Conservation (phyloP, 1,139 yeast genomes). For the Scheffersomyces lignicola region DNA sequence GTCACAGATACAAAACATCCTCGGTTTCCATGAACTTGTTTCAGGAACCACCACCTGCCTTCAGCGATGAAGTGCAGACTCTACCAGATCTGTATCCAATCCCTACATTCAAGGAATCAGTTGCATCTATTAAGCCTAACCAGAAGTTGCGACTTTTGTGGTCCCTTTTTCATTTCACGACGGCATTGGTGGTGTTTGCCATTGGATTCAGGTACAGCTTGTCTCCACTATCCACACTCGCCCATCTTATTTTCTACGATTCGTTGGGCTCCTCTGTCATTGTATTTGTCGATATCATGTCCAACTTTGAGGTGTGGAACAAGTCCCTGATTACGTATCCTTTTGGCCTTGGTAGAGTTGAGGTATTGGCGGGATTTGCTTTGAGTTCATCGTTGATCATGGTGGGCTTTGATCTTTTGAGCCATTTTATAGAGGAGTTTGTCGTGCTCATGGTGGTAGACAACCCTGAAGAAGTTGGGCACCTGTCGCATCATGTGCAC, state of each 20-base stretch:
- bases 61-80: slow-evolving; percentile 31
- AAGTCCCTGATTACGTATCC: slow-evolving; percentile 83
- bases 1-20: slow-evolving; percentile 93
- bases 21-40: slow-evolving; percentile 96
- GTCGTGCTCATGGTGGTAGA: slow-evolving; percentile 52
- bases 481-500: slow-evolving; percentile 56
- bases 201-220: slow-evolving; percentile 58
- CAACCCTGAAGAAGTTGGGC: slow-evolving; percentile 30
- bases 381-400: slow-evolving; percentile 80
- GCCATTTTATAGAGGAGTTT: slow-evolving; percentile 80
- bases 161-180: slow-evolving; percentile 62
- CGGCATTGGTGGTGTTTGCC: slow-evolving; percentile 58
- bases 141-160: slow-evolving; percentile 64
- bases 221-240: slow-evolving; percentile 70
- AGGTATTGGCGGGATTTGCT: slow-evolving; percentile 86
- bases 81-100: slow-evolving; percentile 80
- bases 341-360: slow-evolving; percentile 86
- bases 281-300: slow-evolving; percentile 73
- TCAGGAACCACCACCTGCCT: slow-evolving; percentile 77
- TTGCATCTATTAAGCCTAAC: slow-evolving; percentile 49
- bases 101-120: slow-evolving; percentile 67
- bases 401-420: slow-evolving; percentile 86
- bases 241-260: slow-evolving; percentile 87
- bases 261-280: slow-evolving; percentile 74
- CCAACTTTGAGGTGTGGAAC: slow-evolving; percentile 91